Evolutionary conservation across 495 filamentous ascomycete genomes (phyloP).

Genomic region (Lophiotrema nucula): DNA sequence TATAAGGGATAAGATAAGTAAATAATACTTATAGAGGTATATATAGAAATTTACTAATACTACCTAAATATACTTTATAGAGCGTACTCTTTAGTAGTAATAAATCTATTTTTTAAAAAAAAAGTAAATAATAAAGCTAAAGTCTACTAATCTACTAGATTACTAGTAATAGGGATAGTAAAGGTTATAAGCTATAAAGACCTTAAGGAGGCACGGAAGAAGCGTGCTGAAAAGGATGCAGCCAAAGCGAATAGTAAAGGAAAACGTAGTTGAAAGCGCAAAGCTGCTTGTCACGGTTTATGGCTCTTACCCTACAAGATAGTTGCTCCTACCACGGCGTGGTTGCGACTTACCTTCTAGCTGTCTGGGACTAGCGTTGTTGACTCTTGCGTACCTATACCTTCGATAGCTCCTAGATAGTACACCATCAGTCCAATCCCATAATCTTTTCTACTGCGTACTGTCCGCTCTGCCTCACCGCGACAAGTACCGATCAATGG

Average conservation of each 20-base stretch:
- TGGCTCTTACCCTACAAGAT: too few species aligned
- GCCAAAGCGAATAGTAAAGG: slow-evolving; percentile 14
- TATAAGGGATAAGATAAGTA: slow-evolving; percentile 9
- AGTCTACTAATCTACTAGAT: slow-evolving; percentile 13
- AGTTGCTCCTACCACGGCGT: too few species aligned
- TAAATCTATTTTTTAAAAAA: slow-evolving; percentile 10
- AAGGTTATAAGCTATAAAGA: slow-evolving; percentile 15
- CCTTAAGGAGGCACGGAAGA: slow-evolving; percentile 11
- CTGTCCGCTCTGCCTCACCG: too few species aligned
- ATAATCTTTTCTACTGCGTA: too few species aligned
- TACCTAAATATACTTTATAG: slow-evolving; percentile 10
- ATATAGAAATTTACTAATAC: slow-evolving; percentile 14
- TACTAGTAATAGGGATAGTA: slow-evolving; percentile 10
- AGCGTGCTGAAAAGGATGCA: slow-evolving; percentile 11
- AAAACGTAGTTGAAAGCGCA: slow-evolving; percentile 10
- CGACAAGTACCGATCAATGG: too few species aligned
- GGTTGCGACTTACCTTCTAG: too few species aligned
- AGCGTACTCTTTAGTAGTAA: slow-evolving; percentile 13
- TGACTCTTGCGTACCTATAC: too few species aligned
- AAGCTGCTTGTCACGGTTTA: too few species aligned
- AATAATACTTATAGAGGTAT: slow-evolving; percentile 3
- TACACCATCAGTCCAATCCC: too few species aligned
- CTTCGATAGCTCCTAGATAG: too few species aligned
- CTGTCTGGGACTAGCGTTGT: too few species aligned
- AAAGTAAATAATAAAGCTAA: slow-evolving; percentile 8